Evolutionary conservation across 2,329 filamentous ascomycete genomes (phyloP).

Genomic region (Trichoderma simmonsii): DNA sequence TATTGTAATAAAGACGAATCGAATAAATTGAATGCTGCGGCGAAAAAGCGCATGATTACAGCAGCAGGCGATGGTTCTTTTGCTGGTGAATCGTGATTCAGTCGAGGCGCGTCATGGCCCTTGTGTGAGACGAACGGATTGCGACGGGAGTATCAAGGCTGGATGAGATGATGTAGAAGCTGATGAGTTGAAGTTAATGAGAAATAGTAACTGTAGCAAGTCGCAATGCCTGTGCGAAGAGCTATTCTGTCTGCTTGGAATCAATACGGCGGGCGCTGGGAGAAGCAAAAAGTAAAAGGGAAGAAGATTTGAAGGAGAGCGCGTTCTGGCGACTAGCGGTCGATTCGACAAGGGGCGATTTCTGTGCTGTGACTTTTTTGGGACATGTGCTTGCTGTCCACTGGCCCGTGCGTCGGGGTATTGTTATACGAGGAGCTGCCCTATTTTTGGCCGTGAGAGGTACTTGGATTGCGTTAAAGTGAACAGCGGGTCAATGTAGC

Average conservation of each 20-base stretch:
- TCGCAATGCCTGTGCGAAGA: neutral
- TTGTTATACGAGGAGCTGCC: neutral
- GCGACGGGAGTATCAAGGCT: neutral
- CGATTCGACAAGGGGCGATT: neutral
- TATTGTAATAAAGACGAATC: neutral
- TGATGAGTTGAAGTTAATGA: neutral
- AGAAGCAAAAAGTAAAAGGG: neutral
- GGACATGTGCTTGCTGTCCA: constrained; percentile 1
- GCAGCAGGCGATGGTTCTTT: neutral
- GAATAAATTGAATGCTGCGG: neutral
- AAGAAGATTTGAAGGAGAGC: neutral
- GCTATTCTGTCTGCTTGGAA: neutral
- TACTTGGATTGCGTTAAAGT: neutral
- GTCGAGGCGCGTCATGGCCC: constrained; percentile 19
- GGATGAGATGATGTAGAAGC: neutral
- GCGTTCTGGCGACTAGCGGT: constrained; percentile 16
- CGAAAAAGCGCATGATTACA: constrained; percentile 10
- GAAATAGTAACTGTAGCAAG: neutral
- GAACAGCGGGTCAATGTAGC: neutral
- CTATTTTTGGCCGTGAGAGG: neutral
- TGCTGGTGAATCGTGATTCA: constrained; percentile 1
- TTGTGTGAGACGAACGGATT: neutral
- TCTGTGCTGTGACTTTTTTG: neutral
- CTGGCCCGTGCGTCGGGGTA: constrained; percentile 1
- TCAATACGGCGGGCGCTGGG: neutral